Evolutionary conservation across 2,329 filamentous ascomycete genomes (phyloP).

Genomic region (Coniochaeta pulveracea): DNA sequence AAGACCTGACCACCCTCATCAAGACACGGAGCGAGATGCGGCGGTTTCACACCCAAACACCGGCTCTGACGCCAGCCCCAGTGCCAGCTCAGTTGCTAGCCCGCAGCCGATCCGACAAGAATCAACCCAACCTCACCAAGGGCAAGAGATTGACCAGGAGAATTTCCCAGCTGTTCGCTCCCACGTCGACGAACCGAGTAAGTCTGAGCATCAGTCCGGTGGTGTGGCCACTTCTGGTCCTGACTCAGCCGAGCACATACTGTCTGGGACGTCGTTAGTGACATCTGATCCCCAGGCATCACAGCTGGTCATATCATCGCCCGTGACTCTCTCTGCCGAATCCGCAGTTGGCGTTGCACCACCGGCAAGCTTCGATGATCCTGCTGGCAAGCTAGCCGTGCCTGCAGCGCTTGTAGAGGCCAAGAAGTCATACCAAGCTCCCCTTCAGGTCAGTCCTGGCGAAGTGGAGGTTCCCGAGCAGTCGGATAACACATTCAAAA

Average conservation of each 20-base stretch:
- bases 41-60: not conserved
- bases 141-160: not conserved
- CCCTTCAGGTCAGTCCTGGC: too few species aligned
- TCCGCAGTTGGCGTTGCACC: too few species aligned
- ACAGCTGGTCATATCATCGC: constrained; percentile 1
- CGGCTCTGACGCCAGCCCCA: not conserved
- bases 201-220: constrained; percentile 4
- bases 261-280: constrained; percentile 2
- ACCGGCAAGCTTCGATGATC: too few species aligned
- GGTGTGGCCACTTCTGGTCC: too few species aligned
- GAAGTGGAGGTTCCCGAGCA: too few species aligned
- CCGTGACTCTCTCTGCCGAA: not conserved
- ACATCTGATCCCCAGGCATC: constrained; percentile 4
- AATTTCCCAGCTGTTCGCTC: not conserved
- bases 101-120: not conserved
- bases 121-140: not conserved
- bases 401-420: too few species aligned
- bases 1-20: not conserved
- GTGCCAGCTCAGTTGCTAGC: not conserved
- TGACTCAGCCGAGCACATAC: not conserved
- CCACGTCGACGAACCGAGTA: not conserved
- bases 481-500: too few species aligned
- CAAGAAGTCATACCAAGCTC: too few species aligned
- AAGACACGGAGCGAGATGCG: not conserved
- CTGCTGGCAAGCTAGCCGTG: too few species aligned